Evolutionary conservation across 2,329 filamentous ascomycete species (phyloP).

Genomic region (Alternaria brassicicola): DNA sequence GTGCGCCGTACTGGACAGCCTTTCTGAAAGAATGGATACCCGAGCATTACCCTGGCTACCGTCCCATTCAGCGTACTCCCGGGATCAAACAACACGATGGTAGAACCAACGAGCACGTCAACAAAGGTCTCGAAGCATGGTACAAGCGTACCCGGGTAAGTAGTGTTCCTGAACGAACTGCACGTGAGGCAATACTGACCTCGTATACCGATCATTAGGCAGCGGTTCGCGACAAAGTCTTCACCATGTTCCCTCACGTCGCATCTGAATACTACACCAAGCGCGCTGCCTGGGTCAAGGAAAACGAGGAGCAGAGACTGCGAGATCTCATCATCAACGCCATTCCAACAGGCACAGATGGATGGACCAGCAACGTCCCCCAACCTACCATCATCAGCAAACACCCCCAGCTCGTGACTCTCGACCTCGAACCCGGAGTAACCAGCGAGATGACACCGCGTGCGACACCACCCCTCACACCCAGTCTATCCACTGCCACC

Average conservation of each 20-base stretch:
- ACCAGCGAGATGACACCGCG: constrained; percentile 5
- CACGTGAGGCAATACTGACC: too few species aligned
- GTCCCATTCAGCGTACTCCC: not conserved
- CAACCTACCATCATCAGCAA: constrained; percentile 17
- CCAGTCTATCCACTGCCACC: not conserved
- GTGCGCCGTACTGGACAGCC: constrained; percentile 22
- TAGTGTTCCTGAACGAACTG: too few species aligned
- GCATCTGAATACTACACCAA: constrained; percentile 29
- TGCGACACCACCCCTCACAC: not conserved
- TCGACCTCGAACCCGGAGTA: not conserved
- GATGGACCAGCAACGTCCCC: constrained; percentile 19
- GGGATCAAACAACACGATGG: rapidly evolving
- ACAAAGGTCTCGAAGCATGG: constrained; percentile 22
- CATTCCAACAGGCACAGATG: constrained; percentile 24
- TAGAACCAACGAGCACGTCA: not conserved
- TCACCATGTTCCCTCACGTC: constrained; percentile 28
- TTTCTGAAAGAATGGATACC: constrained; percentile 36
- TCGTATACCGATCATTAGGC: too few species aligned
- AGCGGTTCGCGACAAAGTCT: constrained; percentile 27
- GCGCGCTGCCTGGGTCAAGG: constrained; percentile 16
- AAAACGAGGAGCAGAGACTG: constrained; percentile 28
- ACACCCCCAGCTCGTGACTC: not conserved
- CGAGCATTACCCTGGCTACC: constrained; percentile 21
- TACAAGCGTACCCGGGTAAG: constrained; percentile 22
- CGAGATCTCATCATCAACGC: constrained; percentile 19